Base-by-base conservation (phyloP, 169 alveolate genomes). In the Babesia caballi region DNA sequence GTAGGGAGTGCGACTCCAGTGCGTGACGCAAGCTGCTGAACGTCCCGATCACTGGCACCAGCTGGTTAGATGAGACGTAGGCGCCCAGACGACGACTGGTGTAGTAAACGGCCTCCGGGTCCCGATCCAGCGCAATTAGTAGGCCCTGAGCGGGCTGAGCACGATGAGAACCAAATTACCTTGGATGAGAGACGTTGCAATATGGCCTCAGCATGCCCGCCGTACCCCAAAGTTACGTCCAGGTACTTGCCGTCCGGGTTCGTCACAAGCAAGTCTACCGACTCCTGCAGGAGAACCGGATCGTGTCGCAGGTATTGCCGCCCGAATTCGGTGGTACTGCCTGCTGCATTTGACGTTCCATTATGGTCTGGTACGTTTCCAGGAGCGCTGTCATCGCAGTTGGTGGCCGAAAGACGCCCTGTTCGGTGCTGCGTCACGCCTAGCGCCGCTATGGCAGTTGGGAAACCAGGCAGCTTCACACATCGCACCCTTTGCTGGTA, bases 151-250 rank as follows among this genome's bases (percentile, higher is more conserved):
- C 0, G 7, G 41, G 25, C 12, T 50, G 32, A 42, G 41, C 49
- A 54, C 42, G 66, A 3, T 25, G 35, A 9, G 23, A 6, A 42
- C 9, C 4, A 17, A 19, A 56, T 14, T 52, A 81, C 88, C 61
- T 81, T 69, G 2, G 51, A 32, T 12, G 75, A 46, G 1, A 71
- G 33, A 0, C 74, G 66, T 19, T 52, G 17, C 28, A 81, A 35
- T 8, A 89, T 85, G 44, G 76, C 91, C 66, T 82, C 68, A 0
- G 93, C 67, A 40, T 89, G 93, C 5, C 91, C 91, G 5, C 93
- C 93, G 36, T 85, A 88, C n/a, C 93, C 93, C 32, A 89, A 52
- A 11, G 93, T 89, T 14, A 82, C 88, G 41, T 89, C 93, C 25
- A 89, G 57, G 51, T 75, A 84, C 14, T 68, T 19, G n/a, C 88